Percentiles rank a stretch among this genome's conserved stretches.
Conservation (phyloP, 495 filamentous ascomycete genomes). For the Hypoxylon perforatum region DNA sequence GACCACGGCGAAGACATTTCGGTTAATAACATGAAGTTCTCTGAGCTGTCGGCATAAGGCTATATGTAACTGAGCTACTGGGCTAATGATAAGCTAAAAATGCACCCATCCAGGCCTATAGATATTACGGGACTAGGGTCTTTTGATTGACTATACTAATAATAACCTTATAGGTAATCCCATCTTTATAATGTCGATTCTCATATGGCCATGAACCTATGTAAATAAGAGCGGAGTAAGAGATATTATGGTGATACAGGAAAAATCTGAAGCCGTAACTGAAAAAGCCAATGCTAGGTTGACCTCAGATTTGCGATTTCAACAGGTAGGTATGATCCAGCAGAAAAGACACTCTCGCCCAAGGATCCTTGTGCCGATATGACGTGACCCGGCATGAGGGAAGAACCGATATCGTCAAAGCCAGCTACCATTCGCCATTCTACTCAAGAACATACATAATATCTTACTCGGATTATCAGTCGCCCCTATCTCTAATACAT, state of each 20-base stretch:
- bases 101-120: too few relatives aligned
- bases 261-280: neutral
- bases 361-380: slow-evolving; percentile 23
- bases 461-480: slow-evolving; percentile 10
- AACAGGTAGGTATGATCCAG: slow-evolving; percentile 15
- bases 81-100: neutral
- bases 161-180: too few relatives aligned
- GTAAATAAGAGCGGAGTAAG: neutral
- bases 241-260: neutral
- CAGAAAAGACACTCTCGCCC: slow-evolving; percentile 12
- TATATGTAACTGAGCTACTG: neutral
- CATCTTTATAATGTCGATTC: too few relatives aligned
- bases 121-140: neutral
- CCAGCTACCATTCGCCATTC: slow-evolving; percentile 1
- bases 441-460: slow-evolving; percentile 9
- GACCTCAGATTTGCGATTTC: slow-evolving; percentile 11
- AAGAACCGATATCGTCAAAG: slow-evolving; percentile 11
- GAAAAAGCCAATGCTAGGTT: slow-evolving; percentile 4
- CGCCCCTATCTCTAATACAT: neutral
- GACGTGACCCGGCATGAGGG: slow-evolving; percentile 33
- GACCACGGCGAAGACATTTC: too few relatives aligned
- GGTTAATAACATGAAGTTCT: too few relatives aligned
- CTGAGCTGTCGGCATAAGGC: too few relatives aligned
- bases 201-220: too few relatives aligned
- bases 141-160: too few relatives aligned